These are phyloP conservation scores for Neophaeococcomyces mojaviensis DNA, from an alignment of 2,329 filamentous ascomycete genomes.

Conservation along the genomic window DNA sequence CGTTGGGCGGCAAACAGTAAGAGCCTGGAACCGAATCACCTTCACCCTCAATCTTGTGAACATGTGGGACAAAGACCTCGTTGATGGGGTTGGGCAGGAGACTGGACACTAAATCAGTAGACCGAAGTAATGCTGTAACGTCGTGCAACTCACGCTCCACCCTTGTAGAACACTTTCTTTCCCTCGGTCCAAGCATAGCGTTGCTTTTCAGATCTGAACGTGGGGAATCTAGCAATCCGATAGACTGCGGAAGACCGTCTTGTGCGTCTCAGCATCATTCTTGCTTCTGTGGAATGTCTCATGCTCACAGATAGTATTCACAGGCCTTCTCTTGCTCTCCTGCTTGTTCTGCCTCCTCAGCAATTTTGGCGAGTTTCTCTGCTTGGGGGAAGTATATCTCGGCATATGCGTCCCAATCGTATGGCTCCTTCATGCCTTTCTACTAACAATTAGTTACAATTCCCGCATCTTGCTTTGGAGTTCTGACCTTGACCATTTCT, in stretches of 20 bases:
- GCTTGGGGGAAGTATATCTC: conserved; percentile 55
- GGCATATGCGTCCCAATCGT: conserved; percentile 56
- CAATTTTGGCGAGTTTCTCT: conserved; percentile 47
- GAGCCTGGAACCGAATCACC: conserved; percentile 55
- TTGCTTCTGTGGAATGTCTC: background rate
- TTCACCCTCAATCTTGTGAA: conserved; percentile 43
- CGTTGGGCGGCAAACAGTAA: conserved; percentile 50
- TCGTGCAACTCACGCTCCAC: conserved; percentile 17
- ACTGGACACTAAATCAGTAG: conserved; percentile 12
- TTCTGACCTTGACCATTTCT: conserved; percentile 49
- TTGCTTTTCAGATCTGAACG: conserved; percentile 21
- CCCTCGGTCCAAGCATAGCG: conserved; percentile 22
- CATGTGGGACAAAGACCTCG: conserved; percentile 57
- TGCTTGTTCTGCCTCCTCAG: conserved; percentile 42
- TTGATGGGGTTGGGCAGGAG: conserved; percentile 42
- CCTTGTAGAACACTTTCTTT: conserved; percentile 23
- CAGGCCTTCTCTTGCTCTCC: conserved; percentile 49
- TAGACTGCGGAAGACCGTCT: conserved; percentile 67
- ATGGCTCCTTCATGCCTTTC: conserved; percentile 58
- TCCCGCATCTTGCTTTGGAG: conserved; percentile 3
- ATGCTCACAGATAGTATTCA: conserved; percentile 29
- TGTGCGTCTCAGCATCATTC: conserved; percentile 39
- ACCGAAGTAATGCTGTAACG: background rate
- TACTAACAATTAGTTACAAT: conserved; percentile 20
- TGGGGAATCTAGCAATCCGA: conserved; percentile 64